phyloP scores from a whole-genome alignment of 179 eudicot species.

The Carnegiea gigantea region DNA sequence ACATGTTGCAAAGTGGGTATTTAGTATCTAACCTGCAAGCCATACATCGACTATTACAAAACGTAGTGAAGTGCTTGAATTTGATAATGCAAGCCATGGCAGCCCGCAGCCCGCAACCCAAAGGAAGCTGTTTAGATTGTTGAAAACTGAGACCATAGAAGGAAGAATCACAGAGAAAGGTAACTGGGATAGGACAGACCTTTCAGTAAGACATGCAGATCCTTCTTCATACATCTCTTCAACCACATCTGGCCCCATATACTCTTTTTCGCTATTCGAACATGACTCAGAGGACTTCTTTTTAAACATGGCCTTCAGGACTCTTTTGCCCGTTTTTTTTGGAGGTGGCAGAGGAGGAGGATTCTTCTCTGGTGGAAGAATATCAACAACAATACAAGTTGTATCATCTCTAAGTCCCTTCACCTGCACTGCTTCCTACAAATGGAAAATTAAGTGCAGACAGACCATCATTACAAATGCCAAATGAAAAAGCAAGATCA shows the following conservation, averaged over 20 bases:
- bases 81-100: neutral
- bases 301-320: conserved; percentile 73
- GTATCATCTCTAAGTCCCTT: conserved; percentile 98
- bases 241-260: conserved; percentile 65
- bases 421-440: conserved; percentile 78
- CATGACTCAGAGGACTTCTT: conserved; percentile 64
- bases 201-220: conserved; percentile 85
- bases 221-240: conserved; percentile 95
- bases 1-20: conserved; percentile 93
- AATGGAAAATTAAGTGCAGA: conserved; percentile 2
- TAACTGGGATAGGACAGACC: conserved; percentile 39
- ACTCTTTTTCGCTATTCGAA: conserved; percentile 51
- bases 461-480: neutral
- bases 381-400: conserved; percentile 86
- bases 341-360: conserved; percentile 56
- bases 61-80: neutral
- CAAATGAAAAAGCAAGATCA: neutral
- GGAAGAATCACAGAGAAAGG: neutral
- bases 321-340: conserved; percentile 79
- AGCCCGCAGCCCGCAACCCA: too few relatives aligned
- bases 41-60: conserved; percentile 2
- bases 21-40: conserved; percentile 76
- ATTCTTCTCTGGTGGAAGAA: conserved; percentile 66
- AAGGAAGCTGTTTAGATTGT: neutral
- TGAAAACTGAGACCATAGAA: neutral